Base-by-base conservation (phyloP, 495 filamentous ascomycete genomes). In the Lophiostoma macrostomum region DNA sequence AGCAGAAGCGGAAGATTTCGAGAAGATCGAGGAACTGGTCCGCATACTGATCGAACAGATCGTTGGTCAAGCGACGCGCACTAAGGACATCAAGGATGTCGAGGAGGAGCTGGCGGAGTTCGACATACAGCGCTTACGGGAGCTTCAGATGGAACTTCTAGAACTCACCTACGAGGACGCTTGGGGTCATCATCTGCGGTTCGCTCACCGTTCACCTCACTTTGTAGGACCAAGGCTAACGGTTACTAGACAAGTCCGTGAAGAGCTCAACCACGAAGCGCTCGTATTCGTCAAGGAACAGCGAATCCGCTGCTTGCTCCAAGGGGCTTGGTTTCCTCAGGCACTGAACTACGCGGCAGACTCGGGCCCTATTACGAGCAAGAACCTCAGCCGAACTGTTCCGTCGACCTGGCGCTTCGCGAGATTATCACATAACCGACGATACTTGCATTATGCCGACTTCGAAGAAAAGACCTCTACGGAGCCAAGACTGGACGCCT, bases 221-320 rank as follows among this genome's bases (percentile, higher is more conserved):
- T 4, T 35, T 30, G 22, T 32, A 6, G 13, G 51, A 19, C 14
- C 18, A 8, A 49, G 23, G 29, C 49, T 70, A 50, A 56, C 34
- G 19, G 6, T 14, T 41, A 10, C 38, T 37, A 79, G 76, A 57
- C 89, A 95, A 67, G 88, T 96, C 11, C 85, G 91, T n/a, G 89
- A 96, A 36, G 88, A 96, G 69, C 74, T 97, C 10, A 86, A 91
- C 57, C 83, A 91, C 58, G 93, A 98, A 64, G 90, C 93, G 18
- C 71, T 95, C 31, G 88, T 95, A 60, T 98, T 98, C 63, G 85
- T 97, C 64, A 96, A 93, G 64, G 93, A 98, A 68, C 93, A 98
- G 67, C 83, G 93, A 38, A 87, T 96, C 46, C 80, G 94, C n/a
- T 96, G 89, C 67, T 74, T 99, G 12, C 75, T 96, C 11, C 80